phyloP scores from a whole-genome alignment of 805 yeast species.

The Starmerella ratchasimensis region DNA sequence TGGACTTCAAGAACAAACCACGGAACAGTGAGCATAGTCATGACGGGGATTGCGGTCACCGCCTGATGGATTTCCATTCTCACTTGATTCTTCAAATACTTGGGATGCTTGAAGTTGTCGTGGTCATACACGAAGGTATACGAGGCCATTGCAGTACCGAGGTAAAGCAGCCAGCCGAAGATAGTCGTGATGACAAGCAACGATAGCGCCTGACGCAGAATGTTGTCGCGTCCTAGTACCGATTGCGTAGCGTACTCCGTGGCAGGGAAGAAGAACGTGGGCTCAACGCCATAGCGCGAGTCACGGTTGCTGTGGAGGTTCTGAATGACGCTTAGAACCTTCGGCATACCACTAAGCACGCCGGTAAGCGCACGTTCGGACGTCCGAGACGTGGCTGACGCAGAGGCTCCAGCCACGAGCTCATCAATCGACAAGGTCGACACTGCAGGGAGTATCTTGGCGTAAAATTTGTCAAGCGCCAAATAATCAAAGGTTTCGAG shows the following conservation, averaged over 20 bases:
- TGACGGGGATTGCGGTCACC: constrained; percentile 65
- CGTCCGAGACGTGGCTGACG: constrained; percentile 6
- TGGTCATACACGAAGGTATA: constrained; percentile 73
- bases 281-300: constrained; percentile 21
- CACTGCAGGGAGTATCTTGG: constrained; percentile 43
- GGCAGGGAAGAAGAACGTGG: constrained; percentile 46
- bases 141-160: constrained; percentile 60
- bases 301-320: constrained; percentile 7
- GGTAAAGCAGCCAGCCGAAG: constrained; percentile 78
- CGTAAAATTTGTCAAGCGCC: constrained; percentile 60
- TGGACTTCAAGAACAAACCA: constrained; percentile 76
- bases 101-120: constrained; percentile 85
- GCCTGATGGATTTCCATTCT: constrained; percentile 70
- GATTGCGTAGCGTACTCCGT: constrained; percentile 51
- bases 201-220: constrained; percentile 56
- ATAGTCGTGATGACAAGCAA: constrained; percentile 56
- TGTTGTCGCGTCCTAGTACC: constrained; percentile 53
- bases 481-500: constrained; percentile 67
- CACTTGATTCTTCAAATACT: constrained; percentile 89
- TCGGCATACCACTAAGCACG: constrained; percentile 5
- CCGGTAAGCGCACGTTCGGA: constrained; percentile 7
- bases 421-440: constrained; percentile 6
- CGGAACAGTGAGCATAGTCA: constrained; percentile 79
- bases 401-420: constrained; percentile 7
- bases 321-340: constrained; percentile 1